Evolutionary conservation across 148 eudicot genomes (phyloP).

Genomic region (Polygonum aviculare): DNA sequence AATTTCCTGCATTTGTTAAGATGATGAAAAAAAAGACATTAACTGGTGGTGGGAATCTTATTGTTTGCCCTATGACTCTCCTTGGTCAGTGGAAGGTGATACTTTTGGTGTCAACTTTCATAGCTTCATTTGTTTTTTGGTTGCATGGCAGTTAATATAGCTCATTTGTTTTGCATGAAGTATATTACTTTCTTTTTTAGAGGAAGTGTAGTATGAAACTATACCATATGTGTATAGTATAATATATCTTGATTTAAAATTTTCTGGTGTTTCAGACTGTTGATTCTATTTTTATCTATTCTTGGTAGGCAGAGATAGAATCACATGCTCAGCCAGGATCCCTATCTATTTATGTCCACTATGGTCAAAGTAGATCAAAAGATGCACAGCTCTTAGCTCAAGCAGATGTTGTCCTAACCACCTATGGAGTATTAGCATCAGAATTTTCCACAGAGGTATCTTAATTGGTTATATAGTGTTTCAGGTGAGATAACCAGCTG

Average conservation of each 20-base stretch:
- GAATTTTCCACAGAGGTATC: conserved; percentile 81
- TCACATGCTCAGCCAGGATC: conserved; percentile 77
- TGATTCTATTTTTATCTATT: conserved; percentile 14
- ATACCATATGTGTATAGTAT: not conserved
- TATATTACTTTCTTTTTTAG: no score
- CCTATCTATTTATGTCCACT: conserved; percentile 74
- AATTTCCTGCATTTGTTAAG: conserved; percentile 56
- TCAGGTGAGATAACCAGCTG: not conserved
- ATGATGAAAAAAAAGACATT: conserved; percentile 35
- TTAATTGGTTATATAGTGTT: not conserved
- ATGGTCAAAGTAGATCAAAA: conserved; percentile 79
- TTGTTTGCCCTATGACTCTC: conserved; percentile 98
- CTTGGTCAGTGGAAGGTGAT: conserved; percentile 95
- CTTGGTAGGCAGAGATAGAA: conserved; percentile 80
- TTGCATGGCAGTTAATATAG: not conserved
- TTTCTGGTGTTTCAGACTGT: not conserved
- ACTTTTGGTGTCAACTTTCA: not conserved
- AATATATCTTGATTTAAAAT: not conserved
- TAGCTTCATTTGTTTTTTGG: not conserved
- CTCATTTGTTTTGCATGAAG: not conserved
- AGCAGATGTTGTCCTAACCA: conserved; percentile 81
- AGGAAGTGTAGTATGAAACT: not conserved
- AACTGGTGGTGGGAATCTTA: conserved; percentile 68
- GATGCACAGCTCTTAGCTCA: conserved; percentile 67
- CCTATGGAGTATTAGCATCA: conserved; percentile 90